Conservation (phyloP, 1,284 basidiomycete genomes). For the Polyporus tsugae region DNA sequence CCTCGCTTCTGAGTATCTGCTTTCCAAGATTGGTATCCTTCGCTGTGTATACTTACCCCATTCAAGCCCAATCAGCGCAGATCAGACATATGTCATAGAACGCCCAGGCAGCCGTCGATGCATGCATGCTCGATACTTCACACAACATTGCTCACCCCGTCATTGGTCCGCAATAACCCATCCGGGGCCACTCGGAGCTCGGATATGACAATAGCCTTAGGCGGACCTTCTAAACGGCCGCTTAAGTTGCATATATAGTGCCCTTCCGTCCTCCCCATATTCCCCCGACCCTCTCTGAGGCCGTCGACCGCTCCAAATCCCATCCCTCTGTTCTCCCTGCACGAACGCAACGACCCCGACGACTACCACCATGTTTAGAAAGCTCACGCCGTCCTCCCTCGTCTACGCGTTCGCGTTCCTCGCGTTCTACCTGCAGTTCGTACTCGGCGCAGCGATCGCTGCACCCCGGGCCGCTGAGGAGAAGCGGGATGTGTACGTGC, state of each 20-base stretch:
- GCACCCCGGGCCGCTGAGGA: slow-evolving; percentile 10
- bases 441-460: slow-evolving; percentile 16
- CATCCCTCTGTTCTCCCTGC: not conserved
- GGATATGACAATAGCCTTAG: not conserved
- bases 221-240: not conserved
- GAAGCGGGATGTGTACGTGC: slow-evolving; percentile 50
- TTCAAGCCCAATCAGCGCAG: too few relatives aligned
- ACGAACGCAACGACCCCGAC: slow-evolving; percentile 5
- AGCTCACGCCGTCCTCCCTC: slow-evolving; percentile 12
- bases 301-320: not conserved
- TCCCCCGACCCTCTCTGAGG: not conserved
- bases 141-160: not conserved
- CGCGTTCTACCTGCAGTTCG: slow-evolving; percentile 24
- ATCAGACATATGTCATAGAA: too few relatives aligned
- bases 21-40: too few relatives aligned
- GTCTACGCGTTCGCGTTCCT: slow-evolving; percentile 18
- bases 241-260: not conserved
- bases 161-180: not conserved
- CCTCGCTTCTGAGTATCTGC: too few relatives aligned
- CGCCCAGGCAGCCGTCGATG: too few relatives aligned
- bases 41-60: too few relatives aligned
- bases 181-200: not conserved
- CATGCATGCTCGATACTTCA: not conserved
- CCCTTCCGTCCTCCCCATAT: too few relatives aligned
- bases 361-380: slow-evolving; percentile 18